Evolutionary conservation across 192 early-diverging fungal species (phyloP).

Genomic region (Neocallimastix lanati): DNA sequence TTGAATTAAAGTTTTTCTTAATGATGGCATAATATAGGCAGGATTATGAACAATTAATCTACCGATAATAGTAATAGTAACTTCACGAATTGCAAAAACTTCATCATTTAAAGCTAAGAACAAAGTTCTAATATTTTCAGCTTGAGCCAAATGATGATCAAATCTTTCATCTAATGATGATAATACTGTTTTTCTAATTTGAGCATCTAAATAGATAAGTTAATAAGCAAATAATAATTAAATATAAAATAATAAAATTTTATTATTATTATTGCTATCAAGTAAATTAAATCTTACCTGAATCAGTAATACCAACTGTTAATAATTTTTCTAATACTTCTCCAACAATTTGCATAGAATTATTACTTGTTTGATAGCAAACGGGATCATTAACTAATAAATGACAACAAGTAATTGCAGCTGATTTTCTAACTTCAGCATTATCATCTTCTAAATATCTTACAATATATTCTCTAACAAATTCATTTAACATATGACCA

Average conservation of each 20-base stretch:
- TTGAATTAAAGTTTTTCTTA: slow-evolving; percentile 69
- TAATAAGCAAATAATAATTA: too few relatives aligned
- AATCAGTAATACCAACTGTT: slow-evolving; percentile 73
- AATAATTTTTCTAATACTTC: slow-evolving; percentile 80
- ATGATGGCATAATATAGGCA: slow-evolving; percentile 75
- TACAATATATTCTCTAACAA: slow-evolving; percentile 70
- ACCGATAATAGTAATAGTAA: slow-evolving; percentile 69
- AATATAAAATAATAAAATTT: too few relatives aligned
- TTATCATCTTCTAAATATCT: slow-evolving; percentile 64
- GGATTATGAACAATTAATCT: slow-evolving; percentile 72
- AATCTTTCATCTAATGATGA: slow-evolving; percentile 62
- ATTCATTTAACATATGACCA: slow-evolving; percentile 64
- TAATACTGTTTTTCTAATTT: slow-evolving; percentile 59
- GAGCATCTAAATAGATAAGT: slow-evolving; percentile 27
- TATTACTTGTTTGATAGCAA: slow-evolving; percentile 50
- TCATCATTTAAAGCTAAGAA: slow-evolving; percentile 86
- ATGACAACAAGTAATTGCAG: slow-evolving; percentile 68
- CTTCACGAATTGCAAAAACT: slow-evolving; percentile 66
- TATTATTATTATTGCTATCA: too few relatives aligned
- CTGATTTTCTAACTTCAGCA: slow-evolving; percentile 58
- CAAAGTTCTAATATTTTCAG: slow-evolving; percentile 71
- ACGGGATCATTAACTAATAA: slow-evolving; percentile 55
- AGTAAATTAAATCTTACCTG: slow-evolving; percentile 12
- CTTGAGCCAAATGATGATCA: slow-evolving; percentile 75
- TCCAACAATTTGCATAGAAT: slow-evolving; percentile 64